Percentiles rank a stretch among this genome's conserved stretches.
phyloP scores from a whole-genome alignment of 768 basidiomycete species.

The Hericium alpestre region DNA sequence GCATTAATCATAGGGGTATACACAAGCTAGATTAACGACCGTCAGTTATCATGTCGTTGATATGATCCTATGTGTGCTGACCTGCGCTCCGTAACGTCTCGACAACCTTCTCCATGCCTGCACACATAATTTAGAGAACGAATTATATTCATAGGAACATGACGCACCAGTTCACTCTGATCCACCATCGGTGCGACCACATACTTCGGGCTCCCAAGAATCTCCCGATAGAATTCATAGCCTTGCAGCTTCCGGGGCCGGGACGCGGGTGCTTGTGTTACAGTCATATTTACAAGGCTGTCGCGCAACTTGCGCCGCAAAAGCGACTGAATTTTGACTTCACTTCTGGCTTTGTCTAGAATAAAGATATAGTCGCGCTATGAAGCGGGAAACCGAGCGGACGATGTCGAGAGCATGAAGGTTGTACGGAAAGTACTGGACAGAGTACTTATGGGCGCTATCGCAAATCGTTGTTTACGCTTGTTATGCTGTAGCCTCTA shows the following conservation, averaged over 20 bases:
- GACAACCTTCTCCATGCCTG: slow-evolving; percentile 88
- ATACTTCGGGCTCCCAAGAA: slow-evolving; percentile 77
- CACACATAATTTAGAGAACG: background rate
- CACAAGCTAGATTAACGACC: slow-evolving; percentile 41
- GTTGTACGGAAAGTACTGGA: too few relatives aligned
- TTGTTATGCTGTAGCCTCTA: background rate
- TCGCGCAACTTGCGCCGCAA: slow-evolving; percentile 1
- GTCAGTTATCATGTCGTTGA: slow-evolving; percentile 2
- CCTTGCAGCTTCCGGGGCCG: slow-evolving; percentile 43
- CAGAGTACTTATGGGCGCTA: background rate
- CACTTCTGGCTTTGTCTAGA: background rate
- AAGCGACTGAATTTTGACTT: background rate
- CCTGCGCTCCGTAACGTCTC: slow-evolving; percentile 73
- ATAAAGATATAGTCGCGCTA: too few relatives aligned
- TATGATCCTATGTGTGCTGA: slow-evolving; percentile 21
- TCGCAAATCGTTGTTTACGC: background rate
- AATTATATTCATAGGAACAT: background rate
- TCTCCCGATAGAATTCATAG: slow-evolving; percentile 73
- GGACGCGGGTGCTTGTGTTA: background rate
- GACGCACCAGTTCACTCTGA: slow-evolving; percentile 84
- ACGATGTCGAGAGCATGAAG: too few relatives aligned
- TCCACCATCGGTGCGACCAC: slow-evolving; percentile 99
- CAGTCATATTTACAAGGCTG: slow-evolving; percentile 1
- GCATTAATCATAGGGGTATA: slow-evolving; percentile 99
- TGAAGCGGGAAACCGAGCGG: too few relatives aligned